Evolutionary conservation across 768 basidiomycete species (phyloP), one percentile per base, ranked within the genome.

Genomic region (Termitomyces sp.): DNA sequence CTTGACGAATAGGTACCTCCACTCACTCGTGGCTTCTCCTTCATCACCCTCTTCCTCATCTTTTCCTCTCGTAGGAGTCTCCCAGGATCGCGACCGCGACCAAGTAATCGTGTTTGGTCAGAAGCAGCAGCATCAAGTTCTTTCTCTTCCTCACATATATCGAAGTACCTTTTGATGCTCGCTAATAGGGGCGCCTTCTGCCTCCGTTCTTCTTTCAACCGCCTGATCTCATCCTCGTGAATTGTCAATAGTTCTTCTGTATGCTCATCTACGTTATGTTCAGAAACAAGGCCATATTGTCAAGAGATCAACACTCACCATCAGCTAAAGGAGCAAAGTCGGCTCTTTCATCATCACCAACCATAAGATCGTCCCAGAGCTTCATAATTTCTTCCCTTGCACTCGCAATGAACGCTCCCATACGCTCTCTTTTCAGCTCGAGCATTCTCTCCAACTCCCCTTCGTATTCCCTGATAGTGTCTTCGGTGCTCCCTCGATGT

Each of bases 31-130:
- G 96, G 96, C 65, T 97, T 98, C 73, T 96, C 89, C 67, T 91
- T 90, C 53, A 79, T 79, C 13, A 99, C 94, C 27, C 95, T 79
- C 69, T 98, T 98, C 51, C 96, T 80, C 88, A 96, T 93, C 79
- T 97, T 97, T 75, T 98, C 96, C 70, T 99, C 96, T 56, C 92
- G 81, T 50, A 98, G 72, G 33, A 99, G 70, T 18, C 92, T 76
- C 6, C 93, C 93, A 5, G 93, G 89, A 74, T 94, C 89, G 53
- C 92, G 78, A 25, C 91, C 91, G 63, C 91, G 80, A 15, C 91
- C 91, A 4, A 90, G 80, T 7, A 96, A 74, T 36, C 94, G 82
- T 15, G 81, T 83, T 63, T 94, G 91, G 64, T 96, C 94, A 32
- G 82, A 78, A 2, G 91, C 89, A 3, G 88, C 81, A 2, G 83